Percentiles rank a stretch among this genome's conserved stretches.
These are phyloP conservation scores for Fusarium sp. DNA, from an alignment of 2,329 filamentous ascomycete genomes.

Conservation along the genomic window DNA sequence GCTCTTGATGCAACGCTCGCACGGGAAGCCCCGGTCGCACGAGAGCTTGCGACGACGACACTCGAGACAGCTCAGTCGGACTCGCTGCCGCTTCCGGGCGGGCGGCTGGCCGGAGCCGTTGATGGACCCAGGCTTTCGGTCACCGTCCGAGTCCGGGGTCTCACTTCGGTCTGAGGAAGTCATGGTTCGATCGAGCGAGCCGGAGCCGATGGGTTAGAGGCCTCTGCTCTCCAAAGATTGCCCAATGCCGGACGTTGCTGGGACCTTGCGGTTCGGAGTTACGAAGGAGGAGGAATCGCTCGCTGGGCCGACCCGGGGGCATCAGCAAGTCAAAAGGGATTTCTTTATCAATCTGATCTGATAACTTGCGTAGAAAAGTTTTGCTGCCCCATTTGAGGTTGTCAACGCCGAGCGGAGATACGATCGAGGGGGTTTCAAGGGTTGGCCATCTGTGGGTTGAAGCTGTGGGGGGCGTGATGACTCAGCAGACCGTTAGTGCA, in stretches of 20 bases:
- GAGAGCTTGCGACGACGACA: constrained; percentile 71
- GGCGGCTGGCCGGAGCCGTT: constrained; percentile 51
- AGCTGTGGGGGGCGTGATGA: constrained; percentile 6
- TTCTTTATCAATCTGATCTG: constrained; percentile 58
- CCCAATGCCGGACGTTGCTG: constrained; percentile 34
- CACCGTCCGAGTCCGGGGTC: constrained; percentile 54
- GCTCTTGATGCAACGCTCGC: constrained; percentile 72
- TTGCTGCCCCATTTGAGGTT: constrained; percentile 24
- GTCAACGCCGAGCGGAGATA: constrained; percentile 50
- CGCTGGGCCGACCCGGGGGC: constrained; percentile 41
- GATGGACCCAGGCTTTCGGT: constrained; percentile 42
- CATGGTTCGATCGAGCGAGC: constrained; percentile 33
- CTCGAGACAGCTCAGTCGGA: constrained; percentile 70
- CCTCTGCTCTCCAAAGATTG: neutral
- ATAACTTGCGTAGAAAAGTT: constrained; percentile 48
- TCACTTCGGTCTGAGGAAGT: constrained; percentile 51
- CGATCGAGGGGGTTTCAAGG: constrained; percentile 36
- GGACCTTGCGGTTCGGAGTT: constrained; percentile 48
- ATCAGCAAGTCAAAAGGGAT: constrained; percentile 45
- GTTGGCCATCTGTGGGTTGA: neutral
- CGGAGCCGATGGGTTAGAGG: constrained; percentile 13
- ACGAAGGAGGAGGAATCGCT: constrained; percentile 46
- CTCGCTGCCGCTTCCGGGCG: constrained; percentile 69
- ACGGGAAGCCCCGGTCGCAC: constrained; percentile 71
- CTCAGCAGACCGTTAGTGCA: neutral